phyloP scores from a whole-genome alignment of 768 basidiomycete genomes.

The Lactarius psammicola region DNA sequence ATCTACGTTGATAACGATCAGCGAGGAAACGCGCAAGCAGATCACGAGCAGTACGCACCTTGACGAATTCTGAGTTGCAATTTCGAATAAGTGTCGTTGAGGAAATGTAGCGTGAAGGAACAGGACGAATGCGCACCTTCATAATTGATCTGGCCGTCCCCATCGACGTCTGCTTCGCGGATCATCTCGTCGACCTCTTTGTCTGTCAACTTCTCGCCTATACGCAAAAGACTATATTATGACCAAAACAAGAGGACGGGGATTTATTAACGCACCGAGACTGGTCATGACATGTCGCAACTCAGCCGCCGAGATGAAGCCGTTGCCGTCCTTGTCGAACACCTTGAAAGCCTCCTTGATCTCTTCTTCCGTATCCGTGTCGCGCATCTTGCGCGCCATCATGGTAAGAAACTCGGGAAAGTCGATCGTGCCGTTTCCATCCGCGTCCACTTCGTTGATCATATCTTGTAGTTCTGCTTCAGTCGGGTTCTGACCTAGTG shows the following conservation, averaged over 20 bases:
- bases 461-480: constrained; percentile 91
- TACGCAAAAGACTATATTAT: constrained; percentile 15
- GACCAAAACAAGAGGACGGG: constrained; percentile 6
- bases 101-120: constrained; percentile 9
- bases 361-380: constrained; percentile 91
- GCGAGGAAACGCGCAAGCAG: constrained; percentile 9
- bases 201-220: constrained; percentile 85
- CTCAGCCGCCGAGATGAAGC: constrained; percentile 84
- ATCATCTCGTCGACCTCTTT: constrained; percentile 95
- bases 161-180: constrained; percentile 91
- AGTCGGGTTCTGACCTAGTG: constrained; percentile 89
- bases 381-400: constrained; percentile 88
- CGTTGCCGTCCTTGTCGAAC: constrained; percentile 95
- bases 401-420: constrained; percentile 75
- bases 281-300: constrained; percentile 89
- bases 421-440: constrained; percentile 87
- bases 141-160: constrained; percentile 92
- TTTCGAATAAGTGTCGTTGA: constrained; percentile 13
- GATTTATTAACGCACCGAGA: constrained; percentile 52
- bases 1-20: constrained; percentile 44
- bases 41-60: constrained; percentile 41
- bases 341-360: constrained; percentile 96
- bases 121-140: constrained; percentile 49
- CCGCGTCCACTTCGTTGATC: constrained; percentile 93
- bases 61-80: constrained; percentile 64